A percentile compares a stretch with the other conserved stretches of the same genome.
Conservation (phyloP, 2,329 filamentous ascomycete genomes). For the Cladobotryum protrusum region DNA sequence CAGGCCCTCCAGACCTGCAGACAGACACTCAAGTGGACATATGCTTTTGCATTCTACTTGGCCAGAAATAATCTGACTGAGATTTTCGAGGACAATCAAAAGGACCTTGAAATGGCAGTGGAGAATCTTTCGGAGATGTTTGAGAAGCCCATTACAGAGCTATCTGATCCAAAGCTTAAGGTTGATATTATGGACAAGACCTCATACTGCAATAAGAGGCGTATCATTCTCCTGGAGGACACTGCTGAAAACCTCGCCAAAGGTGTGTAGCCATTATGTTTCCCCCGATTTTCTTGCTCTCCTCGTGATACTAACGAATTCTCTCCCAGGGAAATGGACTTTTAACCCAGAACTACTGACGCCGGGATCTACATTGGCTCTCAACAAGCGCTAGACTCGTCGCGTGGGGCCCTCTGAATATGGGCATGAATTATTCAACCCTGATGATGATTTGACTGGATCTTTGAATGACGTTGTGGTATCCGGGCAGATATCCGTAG, state of each 20-base stretch:
- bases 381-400: conserved; percentile 7
- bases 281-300: too few relatives aligned
- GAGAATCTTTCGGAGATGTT: conserved; percentile 99
- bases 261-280: conserved; percentile 44
- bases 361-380: conserved; percentile 6
- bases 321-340: conserved; percentile 37
- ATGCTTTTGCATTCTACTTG: conserved; percentile 98
- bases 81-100: conserved; percentile 98
- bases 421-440: too few relatives aligned
- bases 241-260: conserved; percentile 88
- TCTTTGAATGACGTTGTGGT: too few relatives aligned
- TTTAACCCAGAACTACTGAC: conserved; percentile 30
- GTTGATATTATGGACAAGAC: conserved; percentile 99
- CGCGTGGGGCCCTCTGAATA: neutral
- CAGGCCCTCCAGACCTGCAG: conserved; percentile 92
- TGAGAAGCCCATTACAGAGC: conserved; percentile 86
- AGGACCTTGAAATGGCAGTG: conserved; percentile 94
- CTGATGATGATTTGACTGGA: neutral
- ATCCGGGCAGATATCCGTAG: too few relatives aligned
- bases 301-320: conserved; percentile 18
- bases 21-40: conserved; percentile 99
- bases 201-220: conserved; percentile 87
- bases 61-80: conserved; percentile 90
- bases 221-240: conserved; percentile 83
- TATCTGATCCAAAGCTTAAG: conserved; percentile 83